A percentile compares a stretch with the other conserved stretches of the same genome.
Evolutionary conservation across 176 grass and related monocot species (phyloP).

Genomic region (Phoenix dactylifera): DNA sequence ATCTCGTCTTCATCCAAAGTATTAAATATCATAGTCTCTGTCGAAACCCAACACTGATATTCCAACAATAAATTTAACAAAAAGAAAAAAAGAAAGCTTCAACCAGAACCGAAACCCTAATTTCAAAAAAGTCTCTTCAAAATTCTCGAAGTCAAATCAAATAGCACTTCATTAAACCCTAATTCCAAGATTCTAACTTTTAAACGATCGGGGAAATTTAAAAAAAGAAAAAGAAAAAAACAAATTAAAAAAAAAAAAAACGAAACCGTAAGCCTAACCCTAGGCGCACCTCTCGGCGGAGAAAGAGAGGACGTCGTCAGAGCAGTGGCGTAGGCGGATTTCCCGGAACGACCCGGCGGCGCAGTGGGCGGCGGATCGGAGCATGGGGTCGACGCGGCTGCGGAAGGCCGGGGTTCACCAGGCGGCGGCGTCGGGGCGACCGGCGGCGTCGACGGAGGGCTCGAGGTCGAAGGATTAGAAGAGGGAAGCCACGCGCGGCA

Average conservation of each 20-base stretch:
- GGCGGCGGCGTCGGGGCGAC: conserved; percentile 26
- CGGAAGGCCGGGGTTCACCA: conserved; percentile 93
- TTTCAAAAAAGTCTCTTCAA: no score
- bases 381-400: conserved; percentile 64
- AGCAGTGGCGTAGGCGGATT: conserved; percentile 60
- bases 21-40: no score
- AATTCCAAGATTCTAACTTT: neutral
- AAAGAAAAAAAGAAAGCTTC: no score
- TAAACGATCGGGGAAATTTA: no score
- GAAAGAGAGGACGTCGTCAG: conserved; percentile 55
- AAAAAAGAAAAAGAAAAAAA: no score
- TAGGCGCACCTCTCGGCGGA: conserved; percentile 44
- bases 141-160: no score
- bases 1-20: no score
- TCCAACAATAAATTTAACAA: no score
- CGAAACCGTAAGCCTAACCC: neutral
- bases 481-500: conserved; percentile 70
- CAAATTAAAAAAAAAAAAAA: neutral
- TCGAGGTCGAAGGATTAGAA: conserved; percentile 52
- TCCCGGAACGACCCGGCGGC: conserved; percentile 42
- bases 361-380: conserved; percentile 48
- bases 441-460: conserved; percentile 36
- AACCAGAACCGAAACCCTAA: no score
- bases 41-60: no score
- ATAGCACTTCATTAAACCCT: neutral